Evolutionary conservation across 352 stramenopile species (phyloP).

Genomic region (Globisporangium emineosum): DNA sequence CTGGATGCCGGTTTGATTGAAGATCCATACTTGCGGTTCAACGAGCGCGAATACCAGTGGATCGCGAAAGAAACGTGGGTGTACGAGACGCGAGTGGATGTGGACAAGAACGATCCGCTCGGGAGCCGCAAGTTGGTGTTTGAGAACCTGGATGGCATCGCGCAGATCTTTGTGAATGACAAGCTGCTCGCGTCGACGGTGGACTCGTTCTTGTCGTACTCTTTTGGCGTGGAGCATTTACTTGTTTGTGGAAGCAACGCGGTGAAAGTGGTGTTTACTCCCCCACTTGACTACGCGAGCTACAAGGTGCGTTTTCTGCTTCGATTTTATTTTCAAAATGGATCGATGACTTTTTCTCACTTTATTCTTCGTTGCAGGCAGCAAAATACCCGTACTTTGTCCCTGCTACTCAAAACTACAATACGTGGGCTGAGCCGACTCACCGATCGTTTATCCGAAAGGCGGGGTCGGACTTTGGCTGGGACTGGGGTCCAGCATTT

Average conservation of each 20-base stretch:
- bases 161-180: constrained; percentile 65
- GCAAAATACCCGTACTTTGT: constrained; percentile 71
- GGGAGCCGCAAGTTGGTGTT: constrained; percentile 39
- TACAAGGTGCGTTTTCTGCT: constrained; percentile 22
- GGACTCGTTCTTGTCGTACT: constrained; percentile 70
- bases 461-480: constrained; percentile 82
- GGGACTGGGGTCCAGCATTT: constrained; percentile 84
- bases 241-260: constrained; percentile 34
- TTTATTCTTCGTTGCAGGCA: constrained; percentile 26
- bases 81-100: constrained; percentile 55
- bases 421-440: constrained; percentile 77
- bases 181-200: constrained; percentile 37
- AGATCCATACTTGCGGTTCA: constrained; percentile 69
- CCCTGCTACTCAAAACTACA: constrained; percentile 69
- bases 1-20: constrained; percentile 53
- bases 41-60: constrained; percentile 70
- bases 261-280: constrained; percentile 56
- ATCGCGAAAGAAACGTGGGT: constrained; percentile 66
- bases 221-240: constrained; percentile 30
- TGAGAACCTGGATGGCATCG: constrained; percentile 68
- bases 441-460: constrained; percentile 83
- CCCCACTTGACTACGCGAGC: constrained; percentile 48
- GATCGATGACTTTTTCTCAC: background rate
- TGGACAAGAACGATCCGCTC: constrained; percentile 14
- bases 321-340: background rate